Evolutionary conservation across 1,284 basidiomycete species (phyloP).

Genomic region (Boletus mariae): DNA sequence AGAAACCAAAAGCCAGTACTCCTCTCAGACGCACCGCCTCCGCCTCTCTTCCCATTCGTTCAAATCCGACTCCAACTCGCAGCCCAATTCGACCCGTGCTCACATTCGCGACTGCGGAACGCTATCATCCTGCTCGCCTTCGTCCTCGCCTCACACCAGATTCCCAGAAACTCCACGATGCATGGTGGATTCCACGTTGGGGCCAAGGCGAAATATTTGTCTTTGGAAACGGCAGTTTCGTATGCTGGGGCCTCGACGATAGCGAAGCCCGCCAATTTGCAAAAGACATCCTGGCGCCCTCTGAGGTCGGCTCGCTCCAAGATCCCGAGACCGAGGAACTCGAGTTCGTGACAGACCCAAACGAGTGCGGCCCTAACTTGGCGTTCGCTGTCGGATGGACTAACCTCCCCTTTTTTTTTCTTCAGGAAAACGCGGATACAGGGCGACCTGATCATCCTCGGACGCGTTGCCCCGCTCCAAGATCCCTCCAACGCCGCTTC

Average conservation of each 20-base stretch:
- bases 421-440: constrained; percentile 76
- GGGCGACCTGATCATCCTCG: constrained; percentile 88
- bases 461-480: constrained; percentile 53
- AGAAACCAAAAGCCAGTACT: constrained; percentile 72
- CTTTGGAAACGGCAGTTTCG: constrained; percentile 81
- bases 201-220: constrained; percentile 84
- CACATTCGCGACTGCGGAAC: constrained; percentile 74
- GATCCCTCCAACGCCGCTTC: constrained; percentile 41
- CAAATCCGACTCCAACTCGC: constrained; percentile 75
- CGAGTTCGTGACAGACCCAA: constrained; percentile 86
- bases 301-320: constrained; percentile 59
- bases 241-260: constrained; percentile 86
- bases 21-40: constrained; percentile 67
- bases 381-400: constrained; percentile 3
- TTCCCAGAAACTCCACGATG: constrained; percentile 62
- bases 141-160: constrained; percentile 48
- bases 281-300: constrained; percentile 54
- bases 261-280: constrained; percentile 71
- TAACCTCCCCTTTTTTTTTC: too few species aligned
- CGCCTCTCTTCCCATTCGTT: constrained; percentile 71
- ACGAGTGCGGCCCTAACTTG: constrained; percentile 44
- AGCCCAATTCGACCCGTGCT: constrained; percentile 70
- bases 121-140: constrained; percentile 61
- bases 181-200: constrained; percentile 79
- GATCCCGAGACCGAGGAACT: constrained; percentile 85